phyloP scores from a whole-genome alignment of 345 rosid species.

The Pistacia integerrima region DNA sequence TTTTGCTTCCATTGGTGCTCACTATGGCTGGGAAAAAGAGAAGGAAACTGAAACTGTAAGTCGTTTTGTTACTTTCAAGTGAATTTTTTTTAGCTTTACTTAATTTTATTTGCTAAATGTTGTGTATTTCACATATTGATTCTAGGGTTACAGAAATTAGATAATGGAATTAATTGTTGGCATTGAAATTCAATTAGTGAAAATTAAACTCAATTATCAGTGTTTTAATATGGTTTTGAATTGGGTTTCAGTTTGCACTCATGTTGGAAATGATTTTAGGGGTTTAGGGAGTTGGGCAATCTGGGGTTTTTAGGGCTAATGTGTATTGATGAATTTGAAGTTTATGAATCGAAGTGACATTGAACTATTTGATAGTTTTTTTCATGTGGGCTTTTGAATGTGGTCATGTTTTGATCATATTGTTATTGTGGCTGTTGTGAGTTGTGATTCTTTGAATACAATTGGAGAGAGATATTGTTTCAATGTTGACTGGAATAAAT shows the following conservation, averaged over 20 bases:
- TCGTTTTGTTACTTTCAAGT: not conserved
- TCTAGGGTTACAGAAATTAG: slow-evolving; percentile 21
- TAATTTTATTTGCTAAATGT: not conserved
- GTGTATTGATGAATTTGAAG: not conserved
- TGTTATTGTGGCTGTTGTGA: slow-evolving; percentile 1
- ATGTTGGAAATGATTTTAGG: slow-evolving; percentile 11
- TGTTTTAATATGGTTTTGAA: not conserved
- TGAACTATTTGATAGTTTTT: not conserved
- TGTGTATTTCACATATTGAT: slow-evolving; percentile 24
- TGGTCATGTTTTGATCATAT: not conserved
- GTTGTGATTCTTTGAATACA: not conserved
- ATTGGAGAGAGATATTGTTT: not conserved
- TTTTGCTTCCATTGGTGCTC: slow-evolving; percentile 1
- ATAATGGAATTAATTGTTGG: not conserved
- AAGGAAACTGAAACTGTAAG: slow-evolving; percentile 49
- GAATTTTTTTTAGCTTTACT: slow-evolving; percentile 6
- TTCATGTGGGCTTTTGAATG: not conserved
- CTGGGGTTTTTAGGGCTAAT: not conserved
- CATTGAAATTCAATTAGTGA: slow-evolving; percentile 11
- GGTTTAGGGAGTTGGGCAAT: slow-evolving; percentile 2
- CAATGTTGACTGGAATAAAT: not conserved
- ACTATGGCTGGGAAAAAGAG: slow-evolving; percentile 44
- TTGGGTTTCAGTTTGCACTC: slow-evolving; percentile 7
- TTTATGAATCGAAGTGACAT: not conserved
- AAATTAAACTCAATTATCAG: slow-evolving; percentile 3